Percentiles rank a stretch among this genome's conserved stretches.
phyloP scores from a whole-genome alignment of 2,329 filamentous ascomycete genomes.

The Colletotrichum musae region DNA sequence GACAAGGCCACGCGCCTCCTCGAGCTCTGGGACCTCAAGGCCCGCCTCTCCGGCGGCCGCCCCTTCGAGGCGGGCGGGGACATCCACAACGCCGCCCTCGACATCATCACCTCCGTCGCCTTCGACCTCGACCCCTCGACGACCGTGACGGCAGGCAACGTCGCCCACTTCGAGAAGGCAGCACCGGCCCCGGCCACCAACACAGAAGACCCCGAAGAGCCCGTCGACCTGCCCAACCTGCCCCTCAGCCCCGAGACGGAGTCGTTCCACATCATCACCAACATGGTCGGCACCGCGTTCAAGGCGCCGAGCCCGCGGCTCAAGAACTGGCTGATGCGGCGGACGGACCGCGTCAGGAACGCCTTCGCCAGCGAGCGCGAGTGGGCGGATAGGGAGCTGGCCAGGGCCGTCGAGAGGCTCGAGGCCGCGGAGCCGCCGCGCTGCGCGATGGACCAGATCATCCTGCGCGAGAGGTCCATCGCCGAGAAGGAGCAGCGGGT shows the following conservation, averaged over 20 bases:
- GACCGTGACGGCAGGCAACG: slow-evolving; percentile 7
- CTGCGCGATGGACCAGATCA: slow-evolving; percentile 50
- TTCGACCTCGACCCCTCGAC: slow-evolving; percentile 46
- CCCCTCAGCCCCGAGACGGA: neutral
- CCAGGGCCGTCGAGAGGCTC: slow-evolving; percentile 16
- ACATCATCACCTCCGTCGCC: slow-evolving; percentile 53
- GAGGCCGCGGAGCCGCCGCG: slow-evolving; percentile 5
- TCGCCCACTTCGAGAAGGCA: slow-evolving; percentile 8
- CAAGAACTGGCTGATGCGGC: neutral
- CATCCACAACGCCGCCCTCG: slow-evolving; percentile 50
- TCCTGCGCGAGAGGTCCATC: slow-evolving; percentile 49
- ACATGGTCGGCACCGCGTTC: slow-evolving; percentile 1
- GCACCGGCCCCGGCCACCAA: neutral
- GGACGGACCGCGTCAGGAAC: neutral
- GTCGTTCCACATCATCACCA: neutral
- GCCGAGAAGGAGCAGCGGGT: slow-evolving; percentile 49
- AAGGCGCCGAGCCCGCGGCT: neutral
- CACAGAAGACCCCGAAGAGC: neutral
- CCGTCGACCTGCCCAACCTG: neutral
- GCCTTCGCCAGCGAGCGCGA: neutral
- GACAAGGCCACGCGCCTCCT: slow-evolving; percentile 49
- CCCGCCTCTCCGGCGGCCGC: slow-evolving; percentile 44
- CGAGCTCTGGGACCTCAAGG: slow-evolving; percentile 53
- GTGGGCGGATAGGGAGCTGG: slow-evolving; percentile 25
- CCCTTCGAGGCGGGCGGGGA: slow-evolving; percentile 52